These are phyloP conservation scores for Coemansia sp. DNA, from an alignment of 192 early-diverging fungal genomes.

Conservation along the genomic window DNA sequence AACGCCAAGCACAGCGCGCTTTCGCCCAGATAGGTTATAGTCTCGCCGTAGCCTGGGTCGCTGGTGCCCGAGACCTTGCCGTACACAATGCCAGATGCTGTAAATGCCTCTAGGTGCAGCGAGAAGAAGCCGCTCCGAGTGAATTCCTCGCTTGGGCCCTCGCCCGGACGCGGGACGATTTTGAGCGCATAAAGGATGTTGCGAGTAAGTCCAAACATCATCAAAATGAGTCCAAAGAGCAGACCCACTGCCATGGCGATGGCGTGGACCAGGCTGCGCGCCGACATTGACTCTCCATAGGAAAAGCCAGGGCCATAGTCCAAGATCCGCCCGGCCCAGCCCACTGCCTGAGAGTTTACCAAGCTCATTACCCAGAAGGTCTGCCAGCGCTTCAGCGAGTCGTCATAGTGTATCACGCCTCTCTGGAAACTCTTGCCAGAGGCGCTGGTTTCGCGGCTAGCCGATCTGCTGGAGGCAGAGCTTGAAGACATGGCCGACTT, in stretches of 20 bases:
- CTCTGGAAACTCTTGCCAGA: conserved; percentile 16
- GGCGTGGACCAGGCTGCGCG: conserved; percentile 52
- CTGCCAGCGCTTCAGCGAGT: conserved; percentile 50
- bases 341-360: conserved; percentile 25
- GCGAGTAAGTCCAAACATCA: conserved; percentile 55
- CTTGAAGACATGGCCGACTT: not conserved
- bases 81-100: conserved; percentile 28
- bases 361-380: conserved; percentile 53
- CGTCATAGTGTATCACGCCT: conserved; percentile 46
- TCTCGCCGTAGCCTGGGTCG: conserved; percentile 87
- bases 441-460: not conserved
- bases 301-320: conserved; percentile 61
- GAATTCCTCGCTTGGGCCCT: conserved; percentile 70
- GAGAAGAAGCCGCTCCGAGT: conserved; percentile 56
- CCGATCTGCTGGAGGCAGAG: not conserved
- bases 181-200: conserved; percentile 52
- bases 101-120: conserved; percentile 36
- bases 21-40: conserved; percentile 77
- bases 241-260: conserved; percentile 45
- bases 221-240: conserved; percentile 25
- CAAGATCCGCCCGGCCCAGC: conserved; percentile 31
- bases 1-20: conserved; percentile 74
- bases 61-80: conserved; percentile 55
- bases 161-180: conserved; percentile 67
- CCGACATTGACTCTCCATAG: conserved; percentile 67